Evolutionary conservation across 129 eudicot genomes (phyloP).

Genomic region (Silybum marianum): DNA sequence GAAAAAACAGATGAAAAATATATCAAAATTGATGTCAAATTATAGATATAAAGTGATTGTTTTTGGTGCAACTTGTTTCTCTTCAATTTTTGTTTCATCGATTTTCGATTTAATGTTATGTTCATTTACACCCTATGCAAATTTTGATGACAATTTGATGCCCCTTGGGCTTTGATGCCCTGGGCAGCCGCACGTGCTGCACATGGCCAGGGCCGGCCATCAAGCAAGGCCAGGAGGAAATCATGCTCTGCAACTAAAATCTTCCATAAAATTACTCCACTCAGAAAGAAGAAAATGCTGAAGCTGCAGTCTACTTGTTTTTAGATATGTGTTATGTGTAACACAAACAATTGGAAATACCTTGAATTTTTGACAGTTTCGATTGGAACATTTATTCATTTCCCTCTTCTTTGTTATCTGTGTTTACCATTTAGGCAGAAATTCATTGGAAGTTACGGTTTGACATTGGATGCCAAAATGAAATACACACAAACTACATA

Average conservation of each 20-base stretch:
- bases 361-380: neutral
- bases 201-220: too few relatives aligned
- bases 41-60: too few relatives aligned
- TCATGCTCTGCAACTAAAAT: conserved; percentile 3
- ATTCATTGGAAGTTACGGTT: neutral
- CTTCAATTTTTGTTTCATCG: too few relatives aligned
- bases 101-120: too few relatives aligned
- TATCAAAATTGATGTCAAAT: too few relatives aligned
- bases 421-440: neutral
- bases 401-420: conserved; percentile 7
- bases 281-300: neutral
- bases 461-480: conserved; percentile 4
- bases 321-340: neutral
- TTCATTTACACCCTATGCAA: too few relatives aligned
- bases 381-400: neutral
- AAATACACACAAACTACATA: neutral
- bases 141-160: too few relatives aligned
- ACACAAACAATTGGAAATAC: conserved; percentile 13
- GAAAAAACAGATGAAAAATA: too few relatives aligned
- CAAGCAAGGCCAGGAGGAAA: neutral
- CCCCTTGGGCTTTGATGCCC: too few relatives aligned
- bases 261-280: conserved; percentile 7
- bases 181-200: too few relatives aligned
- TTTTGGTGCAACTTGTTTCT: too few relatives aligned
- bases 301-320: neutral